phyloP scores from a whole-genome alignment of 352 stramenopile genomes.

The Pythium phragmitis region DNA sequence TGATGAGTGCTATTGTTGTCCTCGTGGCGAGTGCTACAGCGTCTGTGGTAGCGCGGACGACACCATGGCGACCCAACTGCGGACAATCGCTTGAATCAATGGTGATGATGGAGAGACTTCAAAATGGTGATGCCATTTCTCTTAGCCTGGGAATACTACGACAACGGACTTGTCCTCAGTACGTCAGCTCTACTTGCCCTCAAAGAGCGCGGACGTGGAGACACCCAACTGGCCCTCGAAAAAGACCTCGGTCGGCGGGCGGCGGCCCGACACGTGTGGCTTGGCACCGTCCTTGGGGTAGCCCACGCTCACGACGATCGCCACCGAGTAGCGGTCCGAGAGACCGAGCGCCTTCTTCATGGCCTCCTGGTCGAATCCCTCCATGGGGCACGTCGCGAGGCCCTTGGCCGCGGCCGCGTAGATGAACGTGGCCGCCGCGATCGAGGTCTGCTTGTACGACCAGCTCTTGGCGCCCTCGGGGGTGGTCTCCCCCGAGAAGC shows the following conservation, averaged over 20 bases:
- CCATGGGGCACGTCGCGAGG: slow-evolving; percentile 35
- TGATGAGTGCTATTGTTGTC: too few species aligned
- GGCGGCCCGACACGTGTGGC: slow-evolving; percentile 13
- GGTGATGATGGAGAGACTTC: too few species aligned
- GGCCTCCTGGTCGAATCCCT: slow-evolving; percentile 34
- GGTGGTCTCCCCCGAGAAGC: slow-evolving; percentile 31
- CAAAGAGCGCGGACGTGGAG: slow-evolving; percentile 22
- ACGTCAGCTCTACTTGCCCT: slow-evolving; percentile 9
- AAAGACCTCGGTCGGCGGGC: slow-evolving; percentile 29
- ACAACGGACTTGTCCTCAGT: not conserved
- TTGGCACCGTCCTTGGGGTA: slow-evolving; percentile 23
- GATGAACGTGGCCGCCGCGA: slow-evolving; percentile 36
- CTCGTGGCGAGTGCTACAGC: too few species aligned
- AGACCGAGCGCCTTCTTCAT: slow-evolving; percentile 35
- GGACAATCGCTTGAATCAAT: too few species aligned
- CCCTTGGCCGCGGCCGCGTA: slow-evolving; percentile 35
- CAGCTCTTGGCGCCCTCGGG: slow-evolving; percentile 25
- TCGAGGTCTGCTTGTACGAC: slow-evolving; percentile 41
- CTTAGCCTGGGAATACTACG: too few species aligned
- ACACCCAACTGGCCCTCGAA: slow-evolving; percentile 27
- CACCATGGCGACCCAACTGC: too few species aligned
- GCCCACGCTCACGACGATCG: slow-evolving; percentile 35
- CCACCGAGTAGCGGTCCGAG: slow-evolving; percentile 37
- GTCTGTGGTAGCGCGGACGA: too few species aligned
- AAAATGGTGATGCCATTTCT: too few species aligned